Base-by-base conservation (phyloP, 768 basidiomycete genomes). In the Kwoniella newhampshirensis region DNA sequence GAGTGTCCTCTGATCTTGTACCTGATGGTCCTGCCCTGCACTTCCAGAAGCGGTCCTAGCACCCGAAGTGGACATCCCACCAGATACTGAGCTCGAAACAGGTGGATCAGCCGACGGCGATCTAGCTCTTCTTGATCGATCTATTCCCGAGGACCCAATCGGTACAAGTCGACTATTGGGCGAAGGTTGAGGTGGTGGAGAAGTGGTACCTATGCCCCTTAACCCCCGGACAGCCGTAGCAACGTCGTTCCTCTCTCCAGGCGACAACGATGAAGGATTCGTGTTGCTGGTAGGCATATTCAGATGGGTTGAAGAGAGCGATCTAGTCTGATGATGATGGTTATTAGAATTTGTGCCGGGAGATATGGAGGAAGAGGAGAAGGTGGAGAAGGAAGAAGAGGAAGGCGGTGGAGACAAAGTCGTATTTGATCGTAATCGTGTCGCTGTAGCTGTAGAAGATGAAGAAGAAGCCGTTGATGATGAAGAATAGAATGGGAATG, bases 211-310 rank as follows among this genome's bases (percentile, higher is more conserved):
- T 13, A 45, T 45, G 2, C 48, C 42, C 44, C 48, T 40, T 4
- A 58, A 36, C 25, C 57, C 57, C 25, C 55, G n/a, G 18, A 63
- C 54, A 28, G 54, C 62, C 40, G 44, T n/a, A 2, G 54, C 62
- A 3, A 63, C 62, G 27, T 63, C 62, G 12, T 56, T 48, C 39
- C 47, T 44, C 35, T 39, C 44, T 28, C 35, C 43, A 46, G 52
- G 52, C 1, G 52, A 54, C 8, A 37, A 17, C n/a, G 52, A 43
- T 36, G 52, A 54, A 21, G 3, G 9, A 2, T 13, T 13, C 32
- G 45, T 46, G 13, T 12, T 46, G 45, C 15, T 13, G 11, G 45
- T 23, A 12, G 21, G 11, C 45, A 23, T 46, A n/a, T n/a, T n/a
- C n/a, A n/a, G n/a, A n/a, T n/a, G n/a, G n/a, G 32, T 12, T 7